phyloP scores from a whole-genome alignment of 2,329 filamentous ascomycete species.

The Westerdykella sp. region DNA sequence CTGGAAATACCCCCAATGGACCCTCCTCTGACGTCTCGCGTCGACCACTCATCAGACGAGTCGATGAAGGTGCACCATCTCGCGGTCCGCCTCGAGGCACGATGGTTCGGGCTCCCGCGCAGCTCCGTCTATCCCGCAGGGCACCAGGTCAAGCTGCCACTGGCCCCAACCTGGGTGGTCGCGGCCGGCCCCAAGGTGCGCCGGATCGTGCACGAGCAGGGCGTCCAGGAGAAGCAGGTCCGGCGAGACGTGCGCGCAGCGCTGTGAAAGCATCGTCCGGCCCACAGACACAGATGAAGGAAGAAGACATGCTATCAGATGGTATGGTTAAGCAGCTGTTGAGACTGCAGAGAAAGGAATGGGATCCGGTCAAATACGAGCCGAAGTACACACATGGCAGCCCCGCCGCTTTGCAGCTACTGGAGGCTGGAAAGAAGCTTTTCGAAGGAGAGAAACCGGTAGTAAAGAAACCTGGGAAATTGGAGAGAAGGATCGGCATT shows the following conservation, averaged over 20 bases:
- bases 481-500: constrained; percentile 28
- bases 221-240: constrained; percentile 4
- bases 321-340: constrained; percentile 29
- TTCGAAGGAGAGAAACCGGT: constrained; percentile 28
- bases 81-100: constrained; percentile 10
- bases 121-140: constrained; percentile 17
- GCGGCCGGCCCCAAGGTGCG: constrained; percentile 8
- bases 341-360: constrained; percentile 30
- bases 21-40: not conserved
- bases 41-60: constrained; percentile 2
- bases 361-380: constrained; percentile 31
- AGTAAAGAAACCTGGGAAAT: constrained; percentile 22
- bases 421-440: constrained; percentile 27
- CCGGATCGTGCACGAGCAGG: constrained; percentile 3
- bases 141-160: not conserved
- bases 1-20: constrained; percentile 8
- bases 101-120: constrained; percentile 28
- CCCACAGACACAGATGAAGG: constrained; percentile 5
- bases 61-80: not conserved
- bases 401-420: constrained; percentile 25
- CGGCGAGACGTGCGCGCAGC: constrained; percentile 9
- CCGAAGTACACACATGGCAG: constrained; percentile 32
- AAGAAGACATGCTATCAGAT: constrained; percentile 17
- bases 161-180: constrained; percentile 24
- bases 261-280: not conserved